Evolutionary conservation across 192 early-diverging fungal species (phyloP).

Genomic region (Backusella tuberculispora): DNA sequence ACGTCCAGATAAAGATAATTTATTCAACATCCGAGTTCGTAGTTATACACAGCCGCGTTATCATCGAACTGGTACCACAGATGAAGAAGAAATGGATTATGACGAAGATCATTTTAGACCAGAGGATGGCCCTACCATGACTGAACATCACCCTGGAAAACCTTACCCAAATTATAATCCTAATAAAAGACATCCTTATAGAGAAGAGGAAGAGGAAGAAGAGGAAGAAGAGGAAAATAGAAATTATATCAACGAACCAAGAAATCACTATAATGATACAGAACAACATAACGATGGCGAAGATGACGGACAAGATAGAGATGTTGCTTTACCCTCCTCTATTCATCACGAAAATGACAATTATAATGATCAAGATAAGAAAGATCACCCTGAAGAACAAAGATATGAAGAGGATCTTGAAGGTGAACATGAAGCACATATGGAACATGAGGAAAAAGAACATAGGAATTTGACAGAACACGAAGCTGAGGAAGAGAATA

Average conservation of each 20-base stretch:
- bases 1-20: slow-evolving; percentile 37
- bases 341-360: background rate
- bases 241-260: background rate
- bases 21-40: slow-evolving; percentile 35
- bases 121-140: background rate
- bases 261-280: background rate
- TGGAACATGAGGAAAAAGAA: background rate
- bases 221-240: background rate
- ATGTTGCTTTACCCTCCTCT: background rate
- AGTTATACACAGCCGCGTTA: slow-evolving; percentile 15
- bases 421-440: background rate
- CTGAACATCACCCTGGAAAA: slow-evolving; percentile 9
- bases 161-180: slow-evolving; percentile 22
- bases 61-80: background rate
- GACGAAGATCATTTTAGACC: slow-evolving; percentile 37
- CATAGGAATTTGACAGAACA: background rate
- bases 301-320: background rate
- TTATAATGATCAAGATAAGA: background rate
- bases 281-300: background rate
- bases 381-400: background rate
- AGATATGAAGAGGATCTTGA: background rate
- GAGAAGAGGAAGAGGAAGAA: background rate
- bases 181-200: background rate
- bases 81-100: slow-evolving; percentile 36
- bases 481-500: background rate